These are phyloP conservation scores for Stagonosporopsis chrysanthemi DNA, from an alignment of 2,329 filamentous ascomycete genomes.

Conservation along the genomic window DNA sequence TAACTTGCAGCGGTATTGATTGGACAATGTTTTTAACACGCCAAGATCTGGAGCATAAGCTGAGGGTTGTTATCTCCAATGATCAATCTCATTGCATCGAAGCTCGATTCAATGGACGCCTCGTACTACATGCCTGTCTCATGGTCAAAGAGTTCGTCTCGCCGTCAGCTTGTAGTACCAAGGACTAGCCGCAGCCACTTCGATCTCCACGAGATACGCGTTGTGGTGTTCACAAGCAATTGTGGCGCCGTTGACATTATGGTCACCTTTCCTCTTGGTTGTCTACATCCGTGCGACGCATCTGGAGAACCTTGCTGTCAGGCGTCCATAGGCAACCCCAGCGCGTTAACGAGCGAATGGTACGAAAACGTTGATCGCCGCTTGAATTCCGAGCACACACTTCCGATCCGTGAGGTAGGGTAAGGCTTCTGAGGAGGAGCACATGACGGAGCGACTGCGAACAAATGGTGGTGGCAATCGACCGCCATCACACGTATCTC, in stretches of 20 bases:
- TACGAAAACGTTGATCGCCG: background rate
- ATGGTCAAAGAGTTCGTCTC: conserved; percentile 19
- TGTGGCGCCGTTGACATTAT: conserved; percentile 35
- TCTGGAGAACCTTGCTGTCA: conserved; percentile 44
- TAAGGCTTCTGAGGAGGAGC: conserved; percentile 4
- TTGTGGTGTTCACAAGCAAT: conserved; percentile 37
- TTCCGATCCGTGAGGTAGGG: background rate
- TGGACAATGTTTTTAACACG: conserved; percentile 28
- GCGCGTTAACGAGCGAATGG: conserved; percentile 12
- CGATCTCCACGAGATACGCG: conserved; percentile 23
- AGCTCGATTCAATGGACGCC: background rate
- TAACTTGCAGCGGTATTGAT: conserved; percentile 25
- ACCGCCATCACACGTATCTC: conserved; percentile 33
- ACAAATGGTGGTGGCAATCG: conserved; percentile 21
- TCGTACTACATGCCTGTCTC: conserved; percentile 22
- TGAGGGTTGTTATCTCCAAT: conserved; percentile 6
- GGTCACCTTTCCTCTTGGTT: conserved; percentile 31
- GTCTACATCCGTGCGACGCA: conserved; percentile 41
- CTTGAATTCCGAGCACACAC: background rate
- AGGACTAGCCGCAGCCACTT: conserved; percentile 14
- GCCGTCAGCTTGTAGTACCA: conserved; percentile 19
- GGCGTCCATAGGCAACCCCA: conserved; percentile 15
- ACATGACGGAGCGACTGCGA: conserved; percentile 23
- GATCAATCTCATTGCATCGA: background rate
- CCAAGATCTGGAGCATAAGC: conserved; percentile 28